A percentile compares a stretch with the other conserved stretches of the same genome.
These are phyloP conservation scores for Fusarium miscanthi DNA, from an alignment of 2,329 filamentous ascomycete species.

Conservation along the genomic window DNA sequence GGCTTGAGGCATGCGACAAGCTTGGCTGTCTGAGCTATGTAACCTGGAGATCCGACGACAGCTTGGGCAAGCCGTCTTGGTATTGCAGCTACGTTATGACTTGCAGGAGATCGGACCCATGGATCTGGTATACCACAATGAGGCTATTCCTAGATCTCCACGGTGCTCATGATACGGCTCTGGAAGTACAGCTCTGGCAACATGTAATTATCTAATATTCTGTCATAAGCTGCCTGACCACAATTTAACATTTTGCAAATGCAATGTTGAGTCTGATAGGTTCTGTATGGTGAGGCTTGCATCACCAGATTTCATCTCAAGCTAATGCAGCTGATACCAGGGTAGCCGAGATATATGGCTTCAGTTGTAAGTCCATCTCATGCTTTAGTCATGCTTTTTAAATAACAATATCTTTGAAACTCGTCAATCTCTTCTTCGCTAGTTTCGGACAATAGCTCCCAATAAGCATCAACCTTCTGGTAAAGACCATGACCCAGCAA, in stretches of 20 bases:
- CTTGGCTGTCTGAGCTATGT: neutral
- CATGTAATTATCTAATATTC: neutral
- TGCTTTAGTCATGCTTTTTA: neutral
- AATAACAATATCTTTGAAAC: neutral
- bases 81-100: neutral
- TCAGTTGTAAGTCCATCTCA: neutral
- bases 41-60: neutral
- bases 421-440: neutral
- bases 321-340: neutral
- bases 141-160: neutral
- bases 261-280: neutral
- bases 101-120: conserved; percentile 5
- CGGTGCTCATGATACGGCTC: neutral
- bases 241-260: no score
- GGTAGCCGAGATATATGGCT: neutral
- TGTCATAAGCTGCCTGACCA: no score
- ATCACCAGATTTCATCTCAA: neutral
- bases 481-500: neutral
- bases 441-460: neutral
- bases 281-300: neutral
- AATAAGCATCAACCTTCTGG: neutral
- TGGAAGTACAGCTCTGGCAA: neutral
- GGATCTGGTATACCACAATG: neutral
- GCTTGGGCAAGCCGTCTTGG: neutral
- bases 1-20: conserved; percentile 20